Percentiles rank a stretch among this genome's conserved stretches.
phyloP scores from a whole-genome alignment of 768 basidiomycete species.

The Mycena belliarum region DNA sequence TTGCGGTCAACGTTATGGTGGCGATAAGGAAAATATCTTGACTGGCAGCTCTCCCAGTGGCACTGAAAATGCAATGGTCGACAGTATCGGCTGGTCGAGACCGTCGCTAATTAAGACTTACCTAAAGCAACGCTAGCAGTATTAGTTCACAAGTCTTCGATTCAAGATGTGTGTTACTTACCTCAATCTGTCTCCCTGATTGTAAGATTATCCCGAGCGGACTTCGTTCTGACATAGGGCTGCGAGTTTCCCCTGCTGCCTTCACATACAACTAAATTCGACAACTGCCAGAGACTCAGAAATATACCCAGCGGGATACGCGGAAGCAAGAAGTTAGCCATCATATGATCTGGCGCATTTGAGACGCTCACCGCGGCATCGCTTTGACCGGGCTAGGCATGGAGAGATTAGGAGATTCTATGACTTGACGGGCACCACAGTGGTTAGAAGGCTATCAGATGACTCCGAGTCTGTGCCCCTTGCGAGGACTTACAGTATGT shows the following conservation, averaged over 20 bases:
- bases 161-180: background rate
- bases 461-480: no score
- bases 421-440: background rate
- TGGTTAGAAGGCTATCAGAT: background rate
- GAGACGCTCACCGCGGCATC: slow-evolving; percentile 1
- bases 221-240: background rate
- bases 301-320: background rate
- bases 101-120: background rate
- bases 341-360: background rate
- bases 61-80: no score
- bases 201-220: background rate
- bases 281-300: no score
- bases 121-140: background rate
- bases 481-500: background rate
- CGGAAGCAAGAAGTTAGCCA: background rate
- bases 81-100: background rate
- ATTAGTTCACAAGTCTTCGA: background rate
- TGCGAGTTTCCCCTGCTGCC: no score
- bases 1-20: background rate
- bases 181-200: background rate
- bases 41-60: no score
- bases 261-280: no score
- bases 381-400: background rate
- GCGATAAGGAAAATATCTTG: no score
- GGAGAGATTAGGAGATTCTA: background rate